Base-by-base conservation (phyloP, 441 rosid species). In the Oxalis stricta region DNA sequence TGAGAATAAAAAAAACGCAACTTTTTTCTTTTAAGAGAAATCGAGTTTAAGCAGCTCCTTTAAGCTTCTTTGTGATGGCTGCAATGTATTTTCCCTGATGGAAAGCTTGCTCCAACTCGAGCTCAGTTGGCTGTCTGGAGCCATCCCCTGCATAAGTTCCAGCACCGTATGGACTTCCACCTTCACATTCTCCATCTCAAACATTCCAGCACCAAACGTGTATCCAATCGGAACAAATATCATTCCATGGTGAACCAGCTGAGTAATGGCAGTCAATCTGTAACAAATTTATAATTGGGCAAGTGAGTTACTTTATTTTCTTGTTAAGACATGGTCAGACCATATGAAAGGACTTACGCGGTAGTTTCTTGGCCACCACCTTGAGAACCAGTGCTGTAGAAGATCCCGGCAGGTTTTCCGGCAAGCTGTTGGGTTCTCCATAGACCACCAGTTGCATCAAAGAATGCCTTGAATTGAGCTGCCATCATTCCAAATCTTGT, bases 331-430 rank as follows among this genome's bases (percentile, higher is more conserved):
- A 6, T 1, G 14, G 4, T 32, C 40, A 24, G 33, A 7, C 23
- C 9, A 12, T 19, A 31, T 10, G 24, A 5, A 11, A 31, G 46
- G 46, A 51, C 86, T 73, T 61, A 89, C 97, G 97, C 69, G 2
- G 97, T 89, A 28, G 97, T 89, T 71, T 89, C 97, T 49, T 89
- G 97, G 32, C 97, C 97, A 33, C 97, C 97, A 21, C 97, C 97
- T 63, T 89, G 94, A 35, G 97, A 79, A n/a, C 89, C 97, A 10
- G 94, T 89, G 83, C 95, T 79, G 59, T 64, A 71, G 72, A 89
- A 89, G 61, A 89, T 65, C 38, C 97, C 97, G 7, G 97, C 97
- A 30, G 97, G 94, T 58, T 85, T 89, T 46, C 97, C 96, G 0
- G 97, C 94, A 17, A 89, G 97, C 50, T 71, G 63, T 46, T 85